Percentiles rank a stretch among this genome's conserved stretches.
Conservation (phyloP, 164 flowering plant species). For the Kalanchoe fedtschenkoi region DNA sequence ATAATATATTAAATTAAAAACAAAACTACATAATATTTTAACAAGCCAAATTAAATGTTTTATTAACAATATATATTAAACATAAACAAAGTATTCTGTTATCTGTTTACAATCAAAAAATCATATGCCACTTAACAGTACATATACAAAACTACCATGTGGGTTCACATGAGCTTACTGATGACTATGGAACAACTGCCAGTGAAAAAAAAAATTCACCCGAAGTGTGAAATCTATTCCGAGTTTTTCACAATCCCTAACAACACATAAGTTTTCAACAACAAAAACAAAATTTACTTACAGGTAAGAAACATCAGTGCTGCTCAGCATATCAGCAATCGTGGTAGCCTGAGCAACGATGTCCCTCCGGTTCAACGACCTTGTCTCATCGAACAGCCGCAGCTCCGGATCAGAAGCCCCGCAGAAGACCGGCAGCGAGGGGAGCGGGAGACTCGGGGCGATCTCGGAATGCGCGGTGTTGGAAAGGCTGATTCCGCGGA, state of each 20-base stretch:
- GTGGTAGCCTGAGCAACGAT: constrained; percentile 50
- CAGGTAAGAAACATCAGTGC: constrained; percentile 82
- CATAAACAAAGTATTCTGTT: too few relatives aligned
- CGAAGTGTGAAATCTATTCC: background rate
- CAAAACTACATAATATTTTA: too few relatives aligned
- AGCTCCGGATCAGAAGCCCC: constrained; percentile 70
- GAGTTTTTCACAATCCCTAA: background rate
- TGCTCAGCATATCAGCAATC: constrained; percentile 69
- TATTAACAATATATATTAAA: too few relatives aligned
- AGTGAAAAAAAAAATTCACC: background rate
- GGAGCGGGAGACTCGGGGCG: constrained; percentile 71
- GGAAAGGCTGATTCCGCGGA: constrained; percentile 46
- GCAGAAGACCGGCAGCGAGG: constrained; percentile 73
- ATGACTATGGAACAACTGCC: background rate
- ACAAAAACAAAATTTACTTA: constrained; percentile 33
- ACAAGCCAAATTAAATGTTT: too few relatives aligned
- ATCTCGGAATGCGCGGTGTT: constrained; percentile 78
- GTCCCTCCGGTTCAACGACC: constrained; percentile 37
- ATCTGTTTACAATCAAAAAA: too few relatives aligned
- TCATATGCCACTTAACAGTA: too few relatives aligned
- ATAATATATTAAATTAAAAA: too few relatives aligned
- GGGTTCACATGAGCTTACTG: too few relatives aligned
- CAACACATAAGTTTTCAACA: background rate
- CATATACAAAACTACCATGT: background rate
- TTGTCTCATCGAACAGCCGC: constrained; percentile 43